phyloP scores from a whole-genome alignment of 2,329 filamentous ascomycete genomes.

The Trichophyton equinum region DNA sequence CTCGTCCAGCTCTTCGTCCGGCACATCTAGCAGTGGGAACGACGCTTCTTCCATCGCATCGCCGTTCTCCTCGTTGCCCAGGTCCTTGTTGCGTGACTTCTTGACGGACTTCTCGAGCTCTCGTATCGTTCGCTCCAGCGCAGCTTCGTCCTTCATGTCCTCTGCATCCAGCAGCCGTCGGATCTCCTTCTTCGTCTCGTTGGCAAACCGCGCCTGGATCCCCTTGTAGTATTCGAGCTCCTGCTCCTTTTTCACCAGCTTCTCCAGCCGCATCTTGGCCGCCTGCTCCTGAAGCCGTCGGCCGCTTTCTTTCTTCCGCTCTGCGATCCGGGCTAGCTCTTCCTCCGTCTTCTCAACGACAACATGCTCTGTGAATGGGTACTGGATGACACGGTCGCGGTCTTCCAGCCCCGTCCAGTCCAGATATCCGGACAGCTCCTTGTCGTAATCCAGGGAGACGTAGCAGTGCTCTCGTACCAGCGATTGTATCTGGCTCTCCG shows the following conservation, averaged over 20 bases:
- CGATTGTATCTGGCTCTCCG: constrained; percentile 72
- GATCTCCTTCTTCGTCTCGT: constrained; percentile 81
- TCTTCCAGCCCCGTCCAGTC: constrained; percentile 91
- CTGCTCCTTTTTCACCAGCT: constrained; percentile 88
- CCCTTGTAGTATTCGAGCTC: constrained; percentile 89
- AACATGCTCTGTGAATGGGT: constrained; percentile 84
- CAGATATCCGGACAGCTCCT: constrained; percentile 62
- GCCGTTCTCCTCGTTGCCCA: constrained; percentile 70
- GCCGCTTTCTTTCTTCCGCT: constrained; percentile 90
- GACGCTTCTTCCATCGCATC: constrained; percentile 66
- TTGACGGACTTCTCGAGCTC: constrained; percentile 85
- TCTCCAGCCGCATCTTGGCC: constrained; percentile 91
- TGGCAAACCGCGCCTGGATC: constrained; percentile 57
- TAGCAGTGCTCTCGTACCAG: constrained; percentile 85
- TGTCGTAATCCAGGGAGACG: constrained; percentile 69
- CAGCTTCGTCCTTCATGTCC: constrained; percentile 80
- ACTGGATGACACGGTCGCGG: constrained; percentile 77
- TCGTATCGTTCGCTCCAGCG: constrained; percentile 70
- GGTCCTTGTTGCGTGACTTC: constrained; percentile 82
- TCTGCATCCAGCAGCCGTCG: constrained; percentile 76
- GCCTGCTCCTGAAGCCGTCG: constrained; percentile 87
- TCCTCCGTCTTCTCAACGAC: constrained; percentile 87
- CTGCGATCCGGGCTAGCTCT: constrained; percentile 76
- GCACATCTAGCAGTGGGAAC: constrained; percentile 76
- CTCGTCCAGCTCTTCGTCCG: constrained; percentile 88